Conservation (phyloP, 2,329 filamentous ascomycete genomes). For the Arthrobotrys sinensis region DNA sequence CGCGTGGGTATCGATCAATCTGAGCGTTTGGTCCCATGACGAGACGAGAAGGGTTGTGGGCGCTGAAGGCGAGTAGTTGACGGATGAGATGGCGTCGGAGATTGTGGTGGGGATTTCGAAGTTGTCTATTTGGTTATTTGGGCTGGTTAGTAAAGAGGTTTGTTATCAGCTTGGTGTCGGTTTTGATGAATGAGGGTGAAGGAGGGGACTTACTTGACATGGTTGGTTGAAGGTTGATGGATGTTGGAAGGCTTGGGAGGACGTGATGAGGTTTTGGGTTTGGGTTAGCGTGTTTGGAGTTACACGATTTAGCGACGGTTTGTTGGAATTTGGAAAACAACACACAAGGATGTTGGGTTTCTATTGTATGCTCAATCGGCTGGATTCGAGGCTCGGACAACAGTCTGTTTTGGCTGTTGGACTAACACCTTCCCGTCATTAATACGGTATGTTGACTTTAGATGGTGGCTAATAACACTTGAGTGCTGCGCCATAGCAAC, state of each 20-base stretch:
- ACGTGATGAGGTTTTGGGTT: slow-evolving; percentile 3
- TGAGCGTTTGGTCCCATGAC: slow-evolving; percentile 94
- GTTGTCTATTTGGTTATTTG: slow-evolving; percentile 68
- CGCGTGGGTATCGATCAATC: slow-evolving; percentile 84
- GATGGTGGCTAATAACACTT: no score
- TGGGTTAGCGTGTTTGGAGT: slow-evolving; percentile 4
- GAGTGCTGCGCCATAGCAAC: no score
- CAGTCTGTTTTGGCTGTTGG: no score
- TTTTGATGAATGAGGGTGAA: neutral
- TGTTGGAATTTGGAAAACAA: slow-evolving; percentile 16
- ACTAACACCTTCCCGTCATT: no score
- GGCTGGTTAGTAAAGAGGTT: slow-evolving; percentile 49
- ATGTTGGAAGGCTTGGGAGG: slow-evolving; percentile 2
- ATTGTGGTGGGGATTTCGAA: slow-evolving; percentile 87
- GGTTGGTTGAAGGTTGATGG: neutral
- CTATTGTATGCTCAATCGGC: no score
- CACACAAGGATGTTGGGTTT: no score
- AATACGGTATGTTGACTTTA: no score
- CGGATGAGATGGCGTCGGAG: slow-evolving; percentile 85
- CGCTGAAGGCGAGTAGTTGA: slow-evolving; percentile 86
- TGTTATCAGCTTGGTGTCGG: slow-evolving; percentile 46
- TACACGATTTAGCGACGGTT: slow-evolving; percentile 2
- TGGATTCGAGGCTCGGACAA: no score
- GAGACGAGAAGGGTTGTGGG: slow-evolving; percentile 85
- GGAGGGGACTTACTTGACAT: slow-evolving; percentile 59